phyloP scores from a whole-genome alignment of 2,329 filamentous ascomycete genomes.

The Aspergillus floridensis region DNA sequence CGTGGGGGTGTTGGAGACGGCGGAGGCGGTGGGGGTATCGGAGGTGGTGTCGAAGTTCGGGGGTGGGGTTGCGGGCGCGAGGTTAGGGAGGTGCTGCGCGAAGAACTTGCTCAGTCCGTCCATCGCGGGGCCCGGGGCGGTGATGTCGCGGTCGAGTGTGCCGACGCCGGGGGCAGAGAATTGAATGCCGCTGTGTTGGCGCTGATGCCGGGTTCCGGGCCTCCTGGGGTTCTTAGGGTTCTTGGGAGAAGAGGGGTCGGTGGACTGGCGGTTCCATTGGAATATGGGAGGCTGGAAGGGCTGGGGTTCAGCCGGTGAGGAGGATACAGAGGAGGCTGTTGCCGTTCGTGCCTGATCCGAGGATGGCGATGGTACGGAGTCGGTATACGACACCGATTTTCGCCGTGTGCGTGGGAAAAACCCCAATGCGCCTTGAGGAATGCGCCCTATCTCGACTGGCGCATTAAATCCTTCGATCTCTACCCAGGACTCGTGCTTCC shows the following conservation, averaged over 20 bases:
- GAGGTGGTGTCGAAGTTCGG: conserved; percentile 47
- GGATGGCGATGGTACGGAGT: conserved; percentile 51
- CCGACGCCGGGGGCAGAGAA: conserved; percentile 86
- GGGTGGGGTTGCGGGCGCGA: conserved; percentile 64
- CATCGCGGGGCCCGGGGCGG: conserved; percentile 66
- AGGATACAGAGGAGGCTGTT: conserved; percentile 26
- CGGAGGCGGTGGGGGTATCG: conserved; percentile 33
- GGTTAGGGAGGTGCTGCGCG: conserved; percentile 74
- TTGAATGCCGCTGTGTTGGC: conserved; percentile 50
- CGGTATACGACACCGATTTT: conserved; percentile 68
- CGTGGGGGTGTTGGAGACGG: conserved; percentile 36
- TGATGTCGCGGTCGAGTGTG: conserved; percentile 62
- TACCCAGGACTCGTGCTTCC: conserved; percentile 89
- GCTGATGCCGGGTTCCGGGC: conserved; percentile 39
- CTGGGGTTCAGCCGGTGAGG: conserved; percentile 28
- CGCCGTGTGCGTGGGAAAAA: conserved; percentile 89
- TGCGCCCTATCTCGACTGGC: conserved; percentile 80
- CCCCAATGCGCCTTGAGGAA: conserved; percentile 75
- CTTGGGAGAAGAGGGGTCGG: conserved; percentile 28
- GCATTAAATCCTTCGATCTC: conserved; percentile 67
- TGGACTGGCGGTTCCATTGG: conserved; percentile 27
- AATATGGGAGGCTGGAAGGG: conserved; percentile 25
- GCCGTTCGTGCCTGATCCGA: conserved; percentile 32
- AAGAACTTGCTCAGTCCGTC: conserved; percentile 84
- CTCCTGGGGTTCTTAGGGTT: conserved; percentile 27